Percentiles rank a stretch among this genome's conserved stretches.
Evolutionary conservation across 1,284 basidiomycete genomes (phyloP).

Genomic region (Pascua guehoae): DNA sequence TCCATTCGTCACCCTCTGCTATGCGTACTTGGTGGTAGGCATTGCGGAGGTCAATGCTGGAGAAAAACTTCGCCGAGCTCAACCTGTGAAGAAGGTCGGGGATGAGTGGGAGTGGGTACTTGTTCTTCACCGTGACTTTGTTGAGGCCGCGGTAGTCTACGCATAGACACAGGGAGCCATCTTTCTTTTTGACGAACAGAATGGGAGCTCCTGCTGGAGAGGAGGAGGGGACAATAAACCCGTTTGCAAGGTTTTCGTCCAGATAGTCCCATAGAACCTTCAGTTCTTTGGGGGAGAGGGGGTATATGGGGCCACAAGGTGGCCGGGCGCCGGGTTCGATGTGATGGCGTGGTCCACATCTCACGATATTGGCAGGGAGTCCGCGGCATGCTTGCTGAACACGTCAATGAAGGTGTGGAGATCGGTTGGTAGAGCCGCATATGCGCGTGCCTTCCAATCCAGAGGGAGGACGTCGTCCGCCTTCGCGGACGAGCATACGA

Average conservation of each 20-base stretch:
- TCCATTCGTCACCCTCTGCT: conserved; percentile 36
- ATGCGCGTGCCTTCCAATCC: too few species aligned
- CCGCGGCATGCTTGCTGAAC: too few species aligned
- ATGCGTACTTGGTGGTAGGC: conserved; percentile 42
- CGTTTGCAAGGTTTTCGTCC: conserved; percentile 46
- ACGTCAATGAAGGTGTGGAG: too few species aligned
- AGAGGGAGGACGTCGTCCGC: too few species aligned
- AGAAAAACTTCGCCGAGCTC: conserved; percentile 27
- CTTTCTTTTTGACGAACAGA: conserved; percentile 56
- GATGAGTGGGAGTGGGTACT: conserved; percentile 27
- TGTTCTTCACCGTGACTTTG: conserved; percentile 46
- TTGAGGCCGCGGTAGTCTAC: conserved; percentile 55
- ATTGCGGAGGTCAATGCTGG: conserved; percentile 36
- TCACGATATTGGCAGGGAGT: too few species aligned
- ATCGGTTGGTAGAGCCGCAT: too few species aligned
- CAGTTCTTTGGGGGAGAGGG: conserved; percentile 43
- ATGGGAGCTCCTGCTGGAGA: conserved; percentile 46
- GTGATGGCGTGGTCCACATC: too few species aligned
- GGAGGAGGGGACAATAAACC: conserved; percentile 36
- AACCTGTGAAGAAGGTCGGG: conserved; percentile 38
- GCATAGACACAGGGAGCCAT: conserved; percentile 48
- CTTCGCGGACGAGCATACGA: too few species aligned
- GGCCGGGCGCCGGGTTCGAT: too few species aligned
- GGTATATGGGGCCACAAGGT: conserved; percentile 46
- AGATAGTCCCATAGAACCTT: conserved; percentile 47